Base-by-base conservation (phyloP, 345 rosid genomes). In the Citrus unshiu region DNA sequence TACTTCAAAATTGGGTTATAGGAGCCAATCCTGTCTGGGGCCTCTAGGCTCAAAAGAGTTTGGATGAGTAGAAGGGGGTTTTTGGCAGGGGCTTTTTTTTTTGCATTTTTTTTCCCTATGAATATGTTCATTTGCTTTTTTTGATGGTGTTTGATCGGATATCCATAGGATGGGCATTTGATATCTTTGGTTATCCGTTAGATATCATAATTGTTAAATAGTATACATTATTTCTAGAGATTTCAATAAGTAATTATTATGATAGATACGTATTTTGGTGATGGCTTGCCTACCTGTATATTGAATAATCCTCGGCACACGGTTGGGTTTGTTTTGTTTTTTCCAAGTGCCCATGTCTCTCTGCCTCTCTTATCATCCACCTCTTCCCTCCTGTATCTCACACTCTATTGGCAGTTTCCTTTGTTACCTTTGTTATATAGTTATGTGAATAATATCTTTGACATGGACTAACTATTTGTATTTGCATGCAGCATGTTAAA, bases 401-500 rank as follows among this genome's bases (percentile, higher is more conserved):
- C 8, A 7, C 46, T 64, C 39, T 46, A 30, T 76, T 54, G 54
- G 29, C 64, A 10, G 35, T 18, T 25, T 27, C 54, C 32, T 56
- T 40, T 19, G 49, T 64, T 24, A 72, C 5, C 6, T 27, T 58
- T 60, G 25, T 22, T 76, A 49, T 40, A 19, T 66, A n/a, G 56
- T 66, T 18, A 65, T 34, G 16, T 54, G 64, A 67, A 54, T 76
- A 54, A 25, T 66, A 56, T 14, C 49, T 30, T 22, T 68, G 40
- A 46, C 35, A 66, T 5, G 9, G 70, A 12, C 64, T 75, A 46
- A 76, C 35, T 6, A 21, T 82, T 75, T 75, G 21, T 78, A 80
- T 77, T 76, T 84, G 46, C 68, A 67, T 89, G 89, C 90, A 96
- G 99, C 88, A 83, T 83, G 90, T 86, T 67, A 85, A 84, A 69